phyloP scores from a whole-genome alignment of 2,329 filamentous ascomycete species.

The Xylaria hypoxylon region DNA sequence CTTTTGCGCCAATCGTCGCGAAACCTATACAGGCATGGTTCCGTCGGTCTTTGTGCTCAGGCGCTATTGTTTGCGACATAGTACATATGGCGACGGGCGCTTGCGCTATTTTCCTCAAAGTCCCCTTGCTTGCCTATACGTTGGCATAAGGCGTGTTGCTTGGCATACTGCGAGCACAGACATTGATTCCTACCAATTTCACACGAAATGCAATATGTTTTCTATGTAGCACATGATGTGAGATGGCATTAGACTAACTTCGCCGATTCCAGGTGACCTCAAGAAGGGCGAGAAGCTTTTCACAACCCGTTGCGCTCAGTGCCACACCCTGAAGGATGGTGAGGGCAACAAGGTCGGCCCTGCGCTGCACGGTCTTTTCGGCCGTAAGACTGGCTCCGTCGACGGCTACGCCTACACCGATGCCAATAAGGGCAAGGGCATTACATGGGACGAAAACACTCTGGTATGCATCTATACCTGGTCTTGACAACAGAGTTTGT shows the following conservation, averaged over 20 bases:
- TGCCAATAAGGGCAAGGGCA: conserved; percentile 97
- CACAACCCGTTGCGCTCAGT: conserved; percentile 99
- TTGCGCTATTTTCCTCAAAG: conserved; percentile 48
- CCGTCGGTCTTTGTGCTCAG: conserved; percentile 14
- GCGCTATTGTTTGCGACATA: conserved; percentile 34
- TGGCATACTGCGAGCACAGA: conserved; percentile 11
- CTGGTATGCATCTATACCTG: conserved; percentile 68
- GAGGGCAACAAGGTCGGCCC: conserved; percentile 99
- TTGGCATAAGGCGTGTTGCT: neutral
- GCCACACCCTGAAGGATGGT: conserved; percentile 92
- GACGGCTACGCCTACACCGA: conserved; percentile 98
- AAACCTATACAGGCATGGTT: conserved; percentile 13
- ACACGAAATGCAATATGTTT: neutral
- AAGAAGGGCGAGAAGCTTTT: conserved; percentile 99
- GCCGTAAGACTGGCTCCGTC: conserved; percentile 91
- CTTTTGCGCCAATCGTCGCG: conserved; percentile 27
- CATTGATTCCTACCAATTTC: neutral
- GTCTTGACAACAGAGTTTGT: too few species aligned
- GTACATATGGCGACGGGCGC: conserved; percentile 19
- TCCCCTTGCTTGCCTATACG: neutral
- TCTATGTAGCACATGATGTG: neutral
- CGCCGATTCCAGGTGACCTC: conserved; percentile 75
- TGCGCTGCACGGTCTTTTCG: conserved; percentile 96
- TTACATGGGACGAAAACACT: conserved; percentile 87
- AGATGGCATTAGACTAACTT: conserved; percentile 46